These are phyloP conservation scores for Akanthomyces lecanii DNA, from an alignment of 2,329 filamentous ascomycete species.

Conservation along the genomic window DNA sequence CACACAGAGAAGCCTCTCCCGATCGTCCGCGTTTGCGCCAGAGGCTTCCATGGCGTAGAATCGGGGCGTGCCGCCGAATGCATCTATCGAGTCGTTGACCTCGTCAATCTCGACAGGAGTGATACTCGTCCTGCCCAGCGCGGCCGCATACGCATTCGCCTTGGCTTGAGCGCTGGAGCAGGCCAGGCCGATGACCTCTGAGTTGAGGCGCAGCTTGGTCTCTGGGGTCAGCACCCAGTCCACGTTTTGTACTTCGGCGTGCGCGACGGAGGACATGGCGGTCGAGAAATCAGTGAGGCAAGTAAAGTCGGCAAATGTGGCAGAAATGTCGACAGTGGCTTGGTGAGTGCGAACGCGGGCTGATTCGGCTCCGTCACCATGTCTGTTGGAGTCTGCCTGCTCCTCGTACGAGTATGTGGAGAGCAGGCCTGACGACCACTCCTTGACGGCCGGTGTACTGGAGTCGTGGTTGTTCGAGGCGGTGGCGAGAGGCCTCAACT, in stretches of 20 bases:
- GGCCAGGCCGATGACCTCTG: background rate
- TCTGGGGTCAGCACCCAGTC: background rate
- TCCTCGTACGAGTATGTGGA: constrained; percentile 1
- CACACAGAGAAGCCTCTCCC: background rate
- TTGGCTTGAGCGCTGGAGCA: background rate
- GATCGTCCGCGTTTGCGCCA: background rate
- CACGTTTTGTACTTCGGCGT: background rate
- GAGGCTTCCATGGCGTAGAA: too few species aligned
- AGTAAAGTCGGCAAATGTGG: constrained; percentile 1
- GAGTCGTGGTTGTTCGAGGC: background rate
- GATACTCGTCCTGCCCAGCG: constrained; percentile 1
- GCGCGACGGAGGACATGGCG: background rate
- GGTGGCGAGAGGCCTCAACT: background rate
- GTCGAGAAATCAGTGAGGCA: constrained; percentile 3
- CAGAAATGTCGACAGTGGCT: background rate
- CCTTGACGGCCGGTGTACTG: background rate
- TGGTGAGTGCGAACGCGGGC: background rate
- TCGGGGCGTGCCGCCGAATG: background rate
- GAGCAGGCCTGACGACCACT: constrained; percentile 8
- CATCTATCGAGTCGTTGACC: background rate
- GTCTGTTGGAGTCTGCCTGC: background rate
- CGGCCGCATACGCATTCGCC: background rate
- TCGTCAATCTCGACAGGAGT: constrained; percentile 6
- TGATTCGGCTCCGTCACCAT: too few species aligned
- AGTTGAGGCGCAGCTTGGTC: background rate